Base-by-base conservation (phyloP, 768 basidiomycete species). In the Exsudoporus frostii region DNA sequence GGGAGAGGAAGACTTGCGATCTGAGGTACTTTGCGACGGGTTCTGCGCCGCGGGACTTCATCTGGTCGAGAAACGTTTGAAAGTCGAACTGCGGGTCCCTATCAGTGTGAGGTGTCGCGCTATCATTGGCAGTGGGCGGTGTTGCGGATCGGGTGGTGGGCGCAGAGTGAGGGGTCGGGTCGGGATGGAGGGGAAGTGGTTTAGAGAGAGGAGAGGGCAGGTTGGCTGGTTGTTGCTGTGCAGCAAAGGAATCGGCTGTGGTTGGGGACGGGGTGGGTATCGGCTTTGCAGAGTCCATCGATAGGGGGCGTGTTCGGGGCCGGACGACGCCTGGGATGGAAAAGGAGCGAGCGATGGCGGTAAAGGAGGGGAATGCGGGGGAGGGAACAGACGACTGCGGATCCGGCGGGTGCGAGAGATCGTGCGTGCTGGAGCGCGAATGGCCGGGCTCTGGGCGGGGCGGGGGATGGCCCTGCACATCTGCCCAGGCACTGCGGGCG, bases 1-100 rank as follows among this genome's bases (percentile, higher is more conserved):
- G 41, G 43, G 17, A 20, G 27, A 34, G 41, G 41, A 27, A 34
- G 38, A 82, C 91, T 59, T 71, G 95, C 95, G 93, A 97, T 76
- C 92, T 83, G 46, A 99, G 79, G 74, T 95, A 98, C 71, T 92
- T 92, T 27, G 91, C 92, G 20, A 98, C 88, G 7, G 94, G 90
- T 50, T 99, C 97, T 2, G 96, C 93, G 45, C 80, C 75, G 63
- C 84, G 86, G 38, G 78, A 72, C 73, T 96, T 90, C 83, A 99
- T 92, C 71, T 99, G 94, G 68, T 95, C 92, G 57, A 98, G 71
- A 70, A 99, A 99, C 44, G 78, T 84, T 65, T 96, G 93, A 67
- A 98, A 98, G 71, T 98, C 96, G 60, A 98, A 98, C 39, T 76
- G 75, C 0, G 76, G 74, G 52, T 73, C 72, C 29, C 70, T 59